These are phyloP conservation scores for Cetraspora pellucida DNA, from an alignment of 192 early-diverging fungal genomes.

Conservation along the genomic window DNA sequence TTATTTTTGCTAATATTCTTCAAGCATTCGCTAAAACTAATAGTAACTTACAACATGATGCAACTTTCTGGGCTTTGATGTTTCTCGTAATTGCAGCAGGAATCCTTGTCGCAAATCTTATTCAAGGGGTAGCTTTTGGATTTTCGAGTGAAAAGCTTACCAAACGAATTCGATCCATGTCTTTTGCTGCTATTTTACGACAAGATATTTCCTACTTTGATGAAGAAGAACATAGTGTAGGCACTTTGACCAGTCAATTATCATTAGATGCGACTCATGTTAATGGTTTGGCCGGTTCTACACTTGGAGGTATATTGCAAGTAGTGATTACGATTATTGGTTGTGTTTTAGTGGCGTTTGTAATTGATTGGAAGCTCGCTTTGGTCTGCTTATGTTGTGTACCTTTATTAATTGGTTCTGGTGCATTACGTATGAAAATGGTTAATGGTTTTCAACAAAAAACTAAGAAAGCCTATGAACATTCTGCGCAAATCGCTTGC, in stretches of 20 bases:
- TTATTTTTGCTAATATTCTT: slow-evolving; percentile 60
- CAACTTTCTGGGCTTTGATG: slow-evolving; percentile 52
- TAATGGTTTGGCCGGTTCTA: slow-evolving; percentile 36
- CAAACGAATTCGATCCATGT: slow-evolving; percentile 57
- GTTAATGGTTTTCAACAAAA: slow-evolving; percentile 51
- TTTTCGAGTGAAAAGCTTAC: slow-evolving; percentile 65
- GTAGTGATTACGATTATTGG: slow-evolving; percentile 30
- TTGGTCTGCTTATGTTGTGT: slow-evolving; percentile 65
- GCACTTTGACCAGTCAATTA: slow-evolving; percentile 70
- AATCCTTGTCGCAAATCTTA: slow-evolving; percentile 10
- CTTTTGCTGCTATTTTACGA: slow-evolving; percentile 65
- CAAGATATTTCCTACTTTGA: slow-evolving; percentile 82
- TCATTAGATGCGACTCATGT: slow-evolving; percentile 66
- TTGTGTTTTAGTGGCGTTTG: slow-evolving; percentile 51
- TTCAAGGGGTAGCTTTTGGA: slow-evolving; percentile 32
- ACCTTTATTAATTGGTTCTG: slow-evolving; percentile 67
- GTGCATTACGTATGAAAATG: slow-evolving; percentile 61
- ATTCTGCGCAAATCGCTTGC: slow-evolving; percentile 65
- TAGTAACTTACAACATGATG: slow-evolving; percentile 30
- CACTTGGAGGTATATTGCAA: slow-evolving; percentile 37
- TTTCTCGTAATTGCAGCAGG: slow-evolving; percentile 38
- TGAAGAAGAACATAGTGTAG: slow-evolving; percentile 65
- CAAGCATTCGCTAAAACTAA: slow-evolving; percentile 20
- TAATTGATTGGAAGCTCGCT: slow-evolving; percentile 60
- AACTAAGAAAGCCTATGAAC: slow-evolving; percentile 67